phyloP scores from a whole-genome alignment of 176 grass and related monocot species.

The Puccinellia tenuiflora region DNA sequence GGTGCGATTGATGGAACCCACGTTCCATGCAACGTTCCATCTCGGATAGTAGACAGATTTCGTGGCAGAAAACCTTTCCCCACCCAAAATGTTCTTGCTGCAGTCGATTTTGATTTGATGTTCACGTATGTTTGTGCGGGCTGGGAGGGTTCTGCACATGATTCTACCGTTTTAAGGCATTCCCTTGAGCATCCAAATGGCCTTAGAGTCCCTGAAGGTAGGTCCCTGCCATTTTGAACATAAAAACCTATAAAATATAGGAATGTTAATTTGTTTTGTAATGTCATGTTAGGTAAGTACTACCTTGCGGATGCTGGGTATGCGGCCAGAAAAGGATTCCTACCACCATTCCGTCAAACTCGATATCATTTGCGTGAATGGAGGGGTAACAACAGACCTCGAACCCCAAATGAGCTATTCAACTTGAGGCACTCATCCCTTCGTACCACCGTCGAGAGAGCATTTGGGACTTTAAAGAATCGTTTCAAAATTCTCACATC shows the following conservation, averaged over 20 bases:
- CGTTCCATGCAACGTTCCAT: background rate
- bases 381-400: background rate
- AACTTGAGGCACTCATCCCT: background rate
- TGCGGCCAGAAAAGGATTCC: background rate
- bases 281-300: background rate
- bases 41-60: background rate
- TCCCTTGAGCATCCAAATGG: background rate
- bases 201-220: background rate
- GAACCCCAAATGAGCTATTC: slow-evolving; percentile 5
- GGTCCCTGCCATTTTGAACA: background rate
- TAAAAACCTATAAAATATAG: background rate
- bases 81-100: background rate
- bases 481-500: background rate
- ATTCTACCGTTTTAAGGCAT: background rate
- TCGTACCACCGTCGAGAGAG: background rate
- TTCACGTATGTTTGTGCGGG: background rate
- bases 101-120: background rate
- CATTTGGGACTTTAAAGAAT: too few relatives aligned
- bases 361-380: slow-evolving; percentile 17
- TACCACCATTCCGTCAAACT: background rate
- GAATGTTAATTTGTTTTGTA: background rate
- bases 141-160: background rate
- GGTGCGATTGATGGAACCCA: background rate
- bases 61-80: background rate
- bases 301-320: slow-evolving; percentile 3